A percentile compares a stretch with the other conserved stretches of the same genome.
Conservation (phyloP, 495 filamentous ascomycete genomes). For the Aspergillus leporis region DNA sequence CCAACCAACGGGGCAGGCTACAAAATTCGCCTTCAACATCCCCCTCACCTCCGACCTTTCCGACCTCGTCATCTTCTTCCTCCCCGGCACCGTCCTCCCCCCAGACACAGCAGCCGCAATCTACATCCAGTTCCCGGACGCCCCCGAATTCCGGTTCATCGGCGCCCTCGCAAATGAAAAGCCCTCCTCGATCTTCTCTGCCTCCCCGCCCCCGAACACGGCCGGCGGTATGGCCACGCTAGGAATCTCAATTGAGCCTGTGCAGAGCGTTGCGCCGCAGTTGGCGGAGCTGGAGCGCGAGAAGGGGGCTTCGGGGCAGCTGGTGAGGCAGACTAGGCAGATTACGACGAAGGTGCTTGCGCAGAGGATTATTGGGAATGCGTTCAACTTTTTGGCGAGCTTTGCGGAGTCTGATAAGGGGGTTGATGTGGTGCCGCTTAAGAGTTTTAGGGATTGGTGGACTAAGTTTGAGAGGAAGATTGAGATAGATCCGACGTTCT, state of each 20-base stretch:
- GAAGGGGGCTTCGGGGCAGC: slow-evolving; percentile 21
- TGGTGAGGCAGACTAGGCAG: slow-evolving; percentile 32
- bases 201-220: slow-evolving; percentile 39
- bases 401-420: slow-evolving; percentile 65
- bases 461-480: slow-evolving; percentile 89
- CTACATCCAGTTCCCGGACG: slow-evolving; percentile 70
- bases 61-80: slow-evolving; percentile 86
- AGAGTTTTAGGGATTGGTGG: slow-evolving; percentile 97
- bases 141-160: slow-evolving; percentile 69
- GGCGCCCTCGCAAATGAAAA: slow-evolving; percentile 87
- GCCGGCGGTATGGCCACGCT: slow-evolving; percentile 56
- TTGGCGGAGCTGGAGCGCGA: slow-evolving; percentile 58
- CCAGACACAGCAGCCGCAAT: slow-evolving; percentile 80
- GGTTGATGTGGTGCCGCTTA: slow-evolving; percentile 85
- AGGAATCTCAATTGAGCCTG: slow-evolving; percentile 81
- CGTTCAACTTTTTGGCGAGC: slow-evolving; percentile 94
- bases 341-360: slow-evolving; percentile 74
- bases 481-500: slow-evolving; percentile 81
- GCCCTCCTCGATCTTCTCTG: slow-evolving; percentile 82
- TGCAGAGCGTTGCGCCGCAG: slow-evolving; percentile 65
- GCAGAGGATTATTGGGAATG: slow-evolving; percentile 90
- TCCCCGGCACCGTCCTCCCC: slow-evolving; percentile 76
- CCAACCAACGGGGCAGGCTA: slow-evolving; percentile 52
- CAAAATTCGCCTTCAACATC: slow-evolving; percentile 68
- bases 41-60: slow-evolving; percentile 60